These are phyloP conservation scores for Daldinia caldariorum DNA, from an alignment of 495 filamentous ascomycete species.

Conservation along the genomic window DNA sequence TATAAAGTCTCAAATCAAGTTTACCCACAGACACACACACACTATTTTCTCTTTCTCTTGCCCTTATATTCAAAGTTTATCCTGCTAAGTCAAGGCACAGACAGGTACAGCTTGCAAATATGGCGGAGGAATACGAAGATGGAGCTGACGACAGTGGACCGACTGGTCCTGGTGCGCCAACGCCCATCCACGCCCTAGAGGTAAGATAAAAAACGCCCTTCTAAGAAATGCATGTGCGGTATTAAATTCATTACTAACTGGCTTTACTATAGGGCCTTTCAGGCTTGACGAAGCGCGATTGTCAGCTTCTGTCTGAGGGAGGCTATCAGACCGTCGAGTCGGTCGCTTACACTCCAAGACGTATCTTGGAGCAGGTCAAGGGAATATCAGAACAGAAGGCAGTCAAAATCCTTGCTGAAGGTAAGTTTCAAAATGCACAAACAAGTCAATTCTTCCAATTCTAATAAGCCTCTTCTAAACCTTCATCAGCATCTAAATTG, in stretches of 20 bases:
- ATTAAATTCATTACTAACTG: conserved; percentile 12
- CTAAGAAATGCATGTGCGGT: neutral
- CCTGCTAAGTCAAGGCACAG: neutral
- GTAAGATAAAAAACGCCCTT: conserved; percentile 56
- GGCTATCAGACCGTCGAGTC: conserved; percentile 95
- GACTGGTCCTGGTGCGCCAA: conserved; percentile 91
- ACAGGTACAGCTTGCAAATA: conserved; percentile 12
- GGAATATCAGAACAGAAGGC: conserved; percentile 98
- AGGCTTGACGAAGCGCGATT: conserved; percentile 91
- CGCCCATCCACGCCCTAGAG: conserved; percentile 88
- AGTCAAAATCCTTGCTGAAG: conserved; percentile 90
- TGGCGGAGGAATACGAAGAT: conserved; percentile 57
- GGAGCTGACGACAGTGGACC: conserved; percentile 57
- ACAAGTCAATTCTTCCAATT: neutral
- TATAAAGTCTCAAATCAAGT: conserved; percentile 12
- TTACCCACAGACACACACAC: neutral
- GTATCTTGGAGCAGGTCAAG: conserved; percentile 91
- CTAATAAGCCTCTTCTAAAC: conserved; percentile 17
- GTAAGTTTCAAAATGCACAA: conserved; percentile 54
- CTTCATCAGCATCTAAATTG: conserved; percentile 79
- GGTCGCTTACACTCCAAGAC: conserved; percentile 91
- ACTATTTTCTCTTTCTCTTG: neutral
- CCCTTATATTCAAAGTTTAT: neutral
- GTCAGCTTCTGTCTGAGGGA: conserved; percentile 89
- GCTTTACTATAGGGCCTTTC: conserved; percentile 68